phyloP scores from a whole-genome alignment of 2,329 filamentous ascomycete species.

The Cladosporium sp. region DNA sequence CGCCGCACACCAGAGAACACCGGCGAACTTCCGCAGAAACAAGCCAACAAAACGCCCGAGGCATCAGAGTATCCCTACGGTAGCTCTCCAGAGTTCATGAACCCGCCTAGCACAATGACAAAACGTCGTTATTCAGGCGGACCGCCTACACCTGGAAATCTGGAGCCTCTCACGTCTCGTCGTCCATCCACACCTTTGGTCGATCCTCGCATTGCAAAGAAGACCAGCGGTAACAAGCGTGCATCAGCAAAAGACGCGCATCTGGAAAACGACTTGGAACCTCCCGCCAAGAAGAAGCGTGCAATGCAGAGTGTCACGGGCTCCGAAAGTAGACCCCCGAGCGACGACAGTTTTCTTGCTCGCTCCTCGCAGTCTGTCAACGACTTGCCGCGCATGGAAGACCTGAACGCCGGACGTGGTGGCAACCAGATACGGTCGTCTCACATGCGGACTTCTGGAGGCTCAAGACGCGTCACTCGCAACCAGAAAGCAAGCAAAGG shows the following conservation, averaged over 20 bases:
- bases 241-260: not conserved
- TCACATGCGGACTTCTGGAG: constrained; percentile 2
- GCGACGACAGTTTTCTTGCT: not conserved
- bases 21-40: not conserved
- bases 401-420: not conserved
- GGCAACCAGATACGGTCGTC: not conserved
- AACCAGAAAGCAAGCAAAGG: constrained; percentile 7
- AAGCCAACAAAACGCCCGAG: not conserved
- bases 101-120: not conserved
- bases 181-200: not conserved
- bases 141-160: not conserved
- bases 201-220: constrained; percentile 12
- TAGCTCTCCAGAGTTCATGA: constrained; percentile 19
- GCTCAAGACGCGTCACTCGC: not conserved
- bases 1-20: not conserved
- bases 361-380: constrained; percentile 18
- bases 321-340: not conserved
- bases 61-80: not conserved
- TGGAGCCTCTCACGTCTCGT: not conserved
- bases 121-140: constrained; percentile 1
- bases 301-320: not conserved
- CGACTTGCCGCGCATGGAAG: constrained; percentile 5
- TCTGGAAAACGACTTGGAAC: not conserved
- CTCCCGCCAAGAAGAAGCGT: not conserved
- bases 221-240: not conserved